phyloP scores from a whole-genome alignment of 2,329 filamentous ascomycete species.

The Neonectria magnoliae region DNA sequence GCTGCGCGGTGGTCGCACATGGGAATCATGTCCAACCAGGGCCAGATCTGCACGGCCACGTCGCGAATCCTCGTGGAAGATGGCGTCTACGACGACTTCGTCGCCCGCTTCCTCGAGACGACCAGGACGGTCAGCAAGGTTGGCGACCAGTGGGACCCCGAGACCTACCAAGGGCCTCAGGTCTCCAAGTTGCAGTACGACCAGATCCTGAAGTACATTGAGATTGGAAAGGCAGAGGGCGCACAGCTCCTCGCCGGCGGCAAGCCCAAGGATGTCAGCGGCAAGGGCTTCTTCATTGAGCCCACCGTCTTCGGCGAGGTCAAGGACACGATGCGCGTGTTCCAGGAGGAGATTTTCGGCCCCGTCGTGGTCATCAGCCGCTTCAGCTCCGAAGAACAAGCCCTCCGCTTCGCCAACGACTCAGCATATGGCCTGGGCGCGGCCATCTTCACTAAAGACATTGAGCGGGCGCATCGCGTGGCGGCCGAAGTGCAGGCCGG shows the following conservation, averaged over 20 bases:
- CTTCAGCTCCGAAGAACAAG: constrained; percentile 82
- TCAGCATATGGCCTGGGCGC: constrained; percentile 82
- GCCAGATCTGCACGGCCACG: constrained; percentile 75
- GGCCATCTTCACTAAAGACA: constrained; percentile 80
- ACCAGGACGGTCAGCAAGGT: constrained; percentile 61
- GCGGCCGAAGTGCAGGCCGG: constrained; percentile 78
- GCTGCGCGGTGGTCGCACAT: constrained; percentile 80
- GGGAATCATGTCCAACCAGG: constrained; percentile 71
- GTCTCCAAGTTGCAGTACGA: constrained; percentile 74
- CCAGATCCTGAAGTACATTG: constrained; percentile 71
- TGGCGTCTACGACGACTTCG: constrained; percentile 83
- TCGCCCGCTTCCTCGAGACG: constrained; percentile 78
- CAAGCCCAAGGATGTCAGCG: constrained; percentile 62
- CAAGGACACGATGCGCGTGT: constrained; percentile 77
- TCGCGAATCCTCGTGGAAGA: constrained; percentile 86
- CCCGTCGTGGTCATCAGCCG: constrained; percentile 84
- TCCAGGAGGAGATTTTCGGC: constrained; percentile 90
- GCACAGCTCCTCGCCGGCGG: constrained; percentile 44
- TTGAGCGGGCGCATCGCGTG: constrained; percentile 83
- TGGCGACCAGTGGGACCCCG: constrained; percentile 44
- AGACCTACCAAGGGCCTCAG: constrained; percentile 52
- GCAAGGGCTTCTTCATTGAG: constrained; percentile 86
- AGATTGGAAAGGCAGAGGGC: constrained; percentile 43
- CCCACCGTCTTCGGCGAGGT: constrained; percentile 85
- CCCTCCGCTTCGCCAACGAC: constrained; percentile 76